Evolutionary conservation across 805 yeast genomes (phyloP).

Genomic region (Zygosaccharomyces siamensis): DNA sequence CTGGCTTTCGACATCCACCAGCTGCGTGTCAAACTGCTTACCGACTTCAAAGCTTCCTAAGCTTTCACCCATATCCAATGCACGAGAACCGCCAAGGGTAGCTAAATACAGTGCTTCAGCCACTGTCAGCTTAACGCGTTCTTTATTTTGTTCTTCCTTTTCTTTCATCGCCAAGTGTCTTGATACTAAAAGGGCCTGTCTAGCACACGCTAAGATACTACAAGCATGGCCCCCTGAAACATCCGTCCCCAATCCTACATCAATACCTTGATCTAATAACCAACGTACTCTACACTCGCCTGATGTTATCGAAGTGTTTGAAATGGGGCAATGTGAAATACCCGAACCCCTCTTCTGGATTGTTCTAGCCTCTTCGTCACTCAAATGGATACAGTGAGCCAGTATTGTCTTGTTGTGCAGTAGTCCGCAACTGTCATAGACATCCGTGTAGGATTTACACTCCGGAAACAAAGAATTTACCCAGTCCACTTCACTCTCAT

Average conservation of each 20-base stretch:
- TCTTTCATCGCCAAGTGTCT: constrained; percentile 62
- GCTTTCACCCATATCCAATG: constrained; percentile 50
- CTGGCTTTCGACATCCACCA: constrained; percentile 54
- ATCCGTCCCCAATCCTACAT: constrained; percentile 79
- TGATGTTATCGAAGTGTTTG: constrained; percentile 80
- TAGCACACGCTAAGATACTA: constrained; percentile 58
- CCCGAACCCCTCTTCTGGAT: constrained; percentile 57
- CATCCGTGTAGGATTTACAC: constrained; percentile 62
- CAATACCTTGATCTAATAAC: constrained; percentile 58
- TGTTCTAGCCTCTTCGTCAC: constrained; percentile 56
- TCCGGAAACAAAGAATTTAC: constrained; percentile 72
- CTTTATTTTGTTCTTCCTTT: constrained; percentile 33
- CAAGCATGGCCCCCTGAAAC: constrained; percentile 74
- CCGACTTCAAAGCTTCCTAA: constrained; percentile 75
- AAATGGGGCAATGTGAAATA: constrained; percentile 88
- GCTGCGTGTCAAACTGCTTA: constrained; percentile 78
- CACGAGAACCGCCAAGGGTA: constrained; percentile 85
- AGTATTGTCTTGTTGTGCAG: constrained; percentile 64
- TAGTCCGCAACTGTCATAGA: constrained; percentile 61
- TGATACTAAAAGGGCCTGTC: constrained; percentile 68
- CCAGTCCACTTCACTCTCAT: constrained; percentile 66
- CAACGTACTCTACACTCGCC: constrained; percentile 84
- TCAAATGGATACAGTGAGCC: constrained; percentile 84
- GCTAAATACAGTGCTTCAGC: constrained; percentile 75
- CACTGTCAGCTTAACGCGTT: constrained; percentile 50